Evolutionary conservation across 176 grass and related monocot genomes (phyloP).

Genomic region (Dendrocalamus sinicus): DNA sequence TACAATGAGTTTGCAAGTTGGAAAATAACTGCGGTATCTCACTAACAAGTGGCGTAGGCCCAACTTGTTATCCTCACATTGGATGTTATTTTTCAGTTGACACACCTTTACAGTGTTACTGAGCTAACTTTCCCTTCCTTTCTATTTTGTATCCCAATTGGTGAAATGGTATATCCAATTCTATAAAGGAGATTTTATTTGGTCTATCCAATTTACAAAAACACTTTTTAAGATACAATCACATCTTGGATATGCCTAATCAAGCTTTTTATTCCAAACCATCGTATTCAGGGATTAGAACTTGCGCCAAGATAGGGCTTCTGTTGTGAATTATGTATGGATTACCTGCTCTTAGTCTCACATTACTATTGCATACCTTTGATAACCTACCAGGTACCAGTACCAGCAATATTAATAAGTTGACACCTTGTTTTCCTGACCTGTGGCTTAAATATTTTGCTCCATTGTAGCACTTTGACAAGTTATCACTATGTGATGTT

Average conservation of each 20-base stretch:
- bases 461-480: conserved; percentile 2
- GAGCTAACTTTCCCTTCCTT: not conserved
- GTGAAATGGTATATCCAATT: not conserved
- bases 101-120: conserved; percentile 5
- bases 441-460: not conserved
- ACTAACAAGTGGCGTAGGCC: conserved; percentile 23
- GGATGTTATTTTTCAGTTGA: conserved; percentile 14
- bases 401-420: not conserved
- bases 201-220: not conserved
- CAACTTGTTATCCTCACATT: not conserved
- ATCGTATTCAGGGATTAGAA: conserved; percentile 2
- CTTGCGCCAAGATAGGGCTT: not conserved
- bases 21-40: conserved; percentile 22
- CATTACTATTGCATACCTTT: conserved; percentile 22
- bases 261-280: not conserved
- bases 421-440: conserved; percentile 1
- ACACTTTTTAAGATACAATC: conserved; percentile 22
- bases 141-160: conserved; percentile 18
- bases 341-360: conserved; percentile 12
- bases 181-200: not conserved
- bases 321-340: conserved; percentile 8
- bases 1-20: conserved; percentile 12
- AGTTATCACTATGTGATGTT: not conserved
- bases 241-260: not conserved
- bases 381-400: not conserved